phyloP scores from a whole-genome alignment of 257 asterid species.

The Marsdenia floribunda region DNA sequence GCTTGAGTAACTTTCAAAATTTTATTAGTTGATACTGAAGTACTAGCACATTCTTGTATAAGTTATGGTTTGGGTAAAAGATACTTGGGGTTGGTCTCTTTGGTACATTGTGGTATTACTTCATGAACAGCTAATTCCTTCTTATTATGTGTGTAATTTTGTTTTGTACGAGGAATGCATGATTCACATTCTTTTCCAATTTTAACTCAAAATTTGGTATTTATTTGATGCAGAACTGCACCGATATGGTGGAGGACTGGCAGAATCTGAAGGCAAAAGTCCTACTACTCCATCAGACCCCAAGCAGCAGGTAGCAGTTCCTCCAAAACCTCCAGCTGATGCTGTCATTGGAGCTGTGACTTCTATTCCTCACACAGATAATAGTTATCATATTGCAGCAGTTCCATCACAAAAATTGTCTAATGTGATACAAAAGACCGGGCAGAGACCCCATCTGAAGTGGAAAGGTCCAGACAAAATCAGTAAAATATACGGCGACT shows the following conservation, averaged over 20 bases:
- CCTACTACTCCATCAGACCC: constrained; percentile 25
- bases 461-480: constrained; percentile 81
- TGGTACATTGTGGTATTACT: background rate
- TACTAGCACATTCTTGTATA: background rate
- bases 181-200: background rate
- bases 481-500: constrained; percentile 54
- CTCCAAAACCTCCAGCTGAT: constrained; percentile 26
- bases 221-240: constrained; percentile 30
- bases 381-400: constrained; percentile 34
- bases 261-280: constrained; percentile 46
- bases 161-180: background rate
- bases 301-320: constrained; percentile 16
- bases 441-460: constrained; percentile 34
- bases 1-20: background rate
- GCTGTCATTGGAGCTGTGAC: constrained; percentile 14
- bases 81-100: background rate
- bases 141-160: background rate
- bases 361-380: constrained; percentile 31
- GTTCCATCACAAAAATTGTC: constrained; percentile 51
- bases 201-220: background rate
- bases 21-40: background rate
- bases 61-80: background rate
- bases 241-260: constrained; percentile 34
- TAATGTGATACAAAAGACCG: constrained; percentile 28
- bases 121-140: background rate